phyloP scores from a whole-genome alignment of 192 early-diverging fungal genomes.

The Backusella parvicylindrica region DNA sequence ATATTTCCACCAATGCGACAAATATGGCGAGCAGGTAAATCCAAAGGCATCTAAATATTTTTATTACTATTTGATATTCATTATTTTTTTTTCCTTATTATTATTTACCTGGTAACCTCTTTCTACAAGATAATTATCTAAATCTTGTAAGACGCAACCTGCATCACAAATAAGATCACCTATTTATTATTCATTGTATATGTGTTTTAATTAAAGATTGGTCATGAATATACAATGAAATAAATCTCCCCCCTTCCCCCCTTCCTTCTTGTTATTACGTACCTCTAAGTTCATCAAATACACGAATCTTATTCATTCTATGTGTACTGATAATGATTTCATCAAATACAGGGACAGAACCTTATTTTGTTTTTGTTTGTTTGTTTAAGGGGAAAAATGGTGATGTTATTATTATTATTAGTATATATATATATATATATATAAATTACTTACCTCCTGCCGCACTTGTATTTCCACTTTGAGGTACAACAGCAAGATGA shows the following conservation, averaged over 20 bases:
- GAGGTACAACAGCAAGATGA: conserved; percentile 89
- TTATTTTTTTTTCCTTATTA: not conserved
- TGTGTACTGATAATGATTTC: conserved; percentile 84
- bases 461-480: conserved; percentile 96
- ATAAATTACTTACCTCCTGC: conserved; percentile 69
- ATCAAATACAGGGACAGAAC: conserved; percentile 94
- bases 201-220: not conserved
- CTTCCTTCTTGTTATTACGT: conserved; percentile 53
- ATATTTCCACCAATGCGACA: conserved; percentile 98
- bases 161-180: conserved; percentile 36
- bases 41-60: conserved; percentile 71
- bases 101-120: conserved; percentile 70
- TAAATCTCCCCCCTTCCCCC: not conserved
- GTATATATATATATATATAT: not conserved
- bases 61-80: not conserved
- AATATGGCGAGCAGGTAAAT: conserved; percentile 77
- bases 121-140: conserved; percentile 82
- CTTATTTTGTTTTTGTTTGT: conserved; percentile 24
- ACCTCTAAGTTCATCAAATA: conserved; percentile 70
- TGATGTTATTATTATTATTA: not conserved
- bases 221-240: not conserved
- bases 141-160: conserved; percentile 84
- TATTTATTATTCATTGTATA: conserved; percentile 44
- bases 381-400: conserved; percentile 12
- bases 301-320: conserved; percentile 73